Conservation (phyloP, 1,284 basidiomycete species). For the Bjerkandera adusta region DNA sequence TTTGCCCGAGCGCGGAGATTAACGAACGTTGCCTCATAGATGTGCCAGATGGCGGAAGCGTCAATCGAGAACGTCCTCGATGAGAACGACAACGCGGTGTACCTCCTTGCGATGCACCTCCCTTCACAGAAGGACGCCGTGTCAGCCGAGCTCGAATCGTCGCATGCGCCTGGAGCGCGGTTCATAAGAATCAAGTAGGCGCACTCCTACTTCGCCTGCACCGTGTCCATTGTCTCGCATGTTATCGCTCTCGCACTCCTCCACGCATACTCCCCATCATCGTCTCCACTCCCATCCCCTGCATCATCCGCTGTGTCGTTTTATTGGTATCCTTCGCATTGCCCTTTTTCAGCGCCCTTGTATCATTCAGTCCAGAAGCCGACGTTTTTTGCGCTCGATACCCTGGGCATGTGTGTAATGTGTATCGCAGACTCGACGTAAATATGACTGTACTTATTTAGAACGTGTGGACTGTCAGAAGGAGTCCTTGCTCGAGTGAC, state of each 20-base stretch:
- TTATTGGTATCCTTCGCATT: too few species aligned
- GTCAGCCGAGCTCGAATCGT: slow-evolving; percentile 19
- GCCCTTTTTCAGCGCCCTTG: too few species aligned
- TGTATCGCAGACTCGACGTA: too few species aligned
- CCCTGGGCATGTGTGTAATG: too few species aligned
- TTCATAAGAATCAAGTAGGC: slow-evolving; percentile 31
- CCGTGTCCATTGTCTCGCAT: slow-evolving; percentile 7
- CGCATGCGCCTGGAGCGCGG: slow-evolving; percentile 22
- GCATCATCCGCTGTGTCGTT: too few species aligned
- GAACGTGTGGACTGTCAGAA: too few species aligned
- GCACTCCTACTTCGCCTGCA: not conserved
- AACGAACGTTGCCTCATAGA: slow-evolving; percentile 37
- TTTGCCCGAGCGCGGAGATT: slow-evolving; percentile 6
- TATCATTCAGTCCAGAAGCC: too few species aligned
- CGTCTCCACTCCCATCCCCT: not conserved
- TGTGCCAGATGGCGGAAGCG: slow-evolving; percentile 64
- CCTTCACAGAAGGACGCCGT: slow-evolving; percentile 19
- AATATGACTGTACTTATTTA: too few species aligned
- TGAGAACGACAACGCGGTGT: slow-evolving; percentile 60
- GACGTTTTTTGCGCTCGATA: too few species aligned
- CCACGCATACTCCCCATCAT: not conserved
- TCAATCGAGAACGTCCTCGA: slow-evolving; percentile 68
- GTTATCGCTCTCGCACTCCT: slow-evolving; percentile 1
- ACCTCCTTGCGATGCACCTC: slow-evolving; percentile 61
- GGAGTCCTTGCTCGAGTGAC: too few species aligned